Base-by-base conservation (phyloP, 2,329 filamentous ascomycete species). In the Ilyonectria sp. region DNA sequence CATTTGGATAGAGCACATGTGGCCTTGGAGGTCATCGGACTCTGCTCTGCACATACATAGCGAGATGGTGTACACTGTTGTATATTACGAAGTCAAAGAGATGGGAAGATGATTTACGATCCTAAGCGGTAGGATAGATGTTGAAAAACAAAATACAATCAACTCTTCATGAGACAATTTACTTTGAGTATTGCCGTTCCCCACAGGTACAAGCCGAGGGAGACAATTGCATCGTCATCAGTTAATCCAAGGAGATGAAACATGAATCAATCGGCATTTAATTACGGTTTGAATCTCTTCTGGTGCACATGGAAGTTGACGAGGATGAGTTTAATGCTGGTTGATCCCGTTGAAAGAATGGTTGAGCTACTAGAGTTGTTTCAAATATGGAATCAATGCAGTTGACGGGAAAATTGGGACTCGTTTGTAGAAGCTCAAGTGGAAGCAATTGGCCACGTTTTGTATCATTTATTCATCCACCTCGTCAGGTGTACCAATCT, bases 1-100 rank as follows among this genome's bases (percentile, higher is more conserved):
- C 62, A 75, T 69, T 54, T 47, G 54, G 67, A 52, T 58, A 70
- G 52, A 69, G 60, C 49, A 46, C 56, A 53, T 46, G 35, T 63
- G 33, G 46, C 37, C 35, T 44, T 13, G 26, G 46, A 35, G 64
- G 55, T 15, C 53, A 31, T 46, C 43, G 49, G 15, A 53, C 54
- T 31, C 56, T 63, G 54, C 58, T 61, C 13, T 68, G 59, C 68
- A 65, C 70, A 68, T 65, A 71, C 60, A 69, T 52, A 65, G 26
- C 37, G 54, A 68, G 40, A 57, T 44, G 56, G 68, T 58, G 69
- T 75, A 70, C 66, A 74, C 49, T 69, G 58, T 46, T 70, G 70
- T 75, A 69, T 63, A 70, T 69, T 69, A 73, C 23, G 31, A 58
- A 8, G 23, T 43, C 47, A 62, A 31, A 43, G 63, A 68, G 60